Conservation (phyloP, 768 basidiomycete species). For the Boletus sp. region DNA sequence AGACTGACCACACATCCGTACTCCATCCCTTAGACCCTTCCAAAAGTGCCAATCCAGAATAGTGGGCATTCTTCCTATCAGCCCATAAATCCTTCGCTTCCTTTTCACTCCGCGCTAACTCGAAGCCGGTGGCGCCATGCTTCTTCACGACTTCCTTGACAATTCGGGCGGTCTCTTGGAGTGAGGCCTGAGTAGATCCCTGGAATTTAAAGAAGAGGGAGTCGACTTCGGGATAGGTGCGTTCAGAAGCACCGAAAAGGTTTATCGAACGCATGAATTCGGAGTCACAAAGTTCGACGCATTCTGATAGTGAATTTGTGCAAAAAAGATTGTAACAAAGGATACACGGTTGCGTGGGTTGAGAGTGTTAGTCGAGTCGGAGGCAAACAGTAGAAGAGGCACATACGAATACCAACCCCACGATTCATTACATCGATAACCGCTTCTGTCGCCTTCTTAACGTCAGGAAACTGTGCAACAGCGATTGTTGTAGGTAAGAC, state of each 20-base stretch:
- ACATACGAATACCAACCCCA: constrained; percentile 76
- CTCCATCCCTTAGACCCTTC: constrained; percentile 61
- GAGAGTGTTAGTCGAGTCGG: background rate
- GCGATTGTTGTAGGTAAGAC: constrained; percentile 81
- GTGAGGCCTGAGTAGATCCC: constrained; percentile 56
- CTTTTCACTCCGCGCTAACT: constrained; percentile 57
- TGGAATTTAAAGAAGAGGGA: constrained; percentile 88
- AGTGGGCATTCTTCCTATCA: constrained; percentile 70
- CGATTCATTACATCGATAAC: constrained; percentile 69
- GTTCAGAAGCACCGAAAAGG: constrained; percentile 49
- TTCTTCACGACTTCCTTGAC: constrained; percentile 57
- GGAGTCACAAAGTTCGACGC: constrained; percentile 80
- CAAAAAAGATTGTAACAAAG: background rate
- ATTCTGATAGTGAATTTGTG: constrained; percentile 48
- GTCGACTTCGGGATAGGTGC: constrained; percentile 61
- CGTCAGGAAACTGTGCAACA: constrained; percentile 75
- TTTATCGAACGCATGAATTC: constrained; percentile 65
- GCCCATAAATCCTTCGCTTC: constrained; percentile 77
- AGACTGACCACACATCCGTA: constrained; percentile 74
- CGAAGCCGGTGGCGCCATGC: constrained; percentile 67
- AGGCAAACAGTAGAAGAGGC: background rate
- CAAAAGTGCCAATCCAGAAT: constrained; percentile 54
- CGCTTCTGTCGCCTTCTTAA: constrained; percentile 71
- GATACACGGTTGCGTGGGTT: background rate
- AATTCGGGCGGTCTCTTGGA: constrained; percentile 60